Evolutionary conservation across 2,329 filamentous ascomycete genomes (phyloP), one percentile per base, ranked within the genome.

Genomic region (Neoascochyta sp.): DNA sequence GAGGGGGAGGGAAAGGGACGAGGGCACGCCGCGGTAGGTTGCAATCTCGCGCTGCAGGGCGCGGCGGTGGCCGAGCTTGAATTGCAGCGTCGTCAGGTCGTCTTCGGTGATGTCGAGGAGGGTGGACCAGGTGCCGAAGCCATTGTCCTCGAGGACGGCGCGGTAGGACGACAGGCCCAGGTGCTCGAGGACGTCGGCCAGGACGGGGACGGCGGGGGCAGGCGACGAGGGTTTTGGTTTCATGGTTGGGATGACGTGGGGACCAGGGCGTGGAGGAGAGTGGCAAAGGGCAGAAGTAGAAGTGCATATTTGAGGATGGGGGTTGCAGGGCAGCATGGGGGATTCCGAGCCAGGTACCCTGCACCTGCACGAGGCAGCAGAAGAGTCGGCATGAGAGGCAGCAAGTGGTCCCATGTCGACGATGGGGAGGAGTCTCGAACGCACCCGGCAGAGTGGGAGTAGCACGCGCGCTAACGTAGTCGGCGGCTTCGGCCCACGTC

Each of bases 81-180:
- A 63, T 23, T 54, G 45, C 16, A 66, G 41, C 6, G 51, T 20
- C 3, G 50, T 53, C 21, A 66, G 37, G 30, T 66, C 62, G 10
- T 63, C 54, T 25, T 66, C 63, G 13, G 61, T 64, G 19, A 66
- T 64, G 34, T 65, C 60, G 22, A 61, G 46, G n/a, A 64, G 52
- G 1, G 50, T 57, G 15, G 62, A 53, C 63, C 63, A 65, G 23
- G 24, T 52, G 29, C 52, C 45, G 27, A 65, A 65, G 9, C 63
- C 62, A 36, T 65, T 63, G 2, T 57, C 48, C 9, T 37, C 20
- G 2, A 65, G 49, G 5, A 41, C 32, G 2, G 45, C 36, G n/a
- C 45, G 27, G 31, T 64, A 64, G 5, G 47, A 32, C 4, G 34
- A 34, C 28, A 64, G 39, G 7, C 57, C 50, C 20, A 63, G 43